These are phyloP conservation scores for Amanita pallidorosea DNA, from an alignment of 768 basidiomycete genomes.

Conservation along the genomic window DNA sequence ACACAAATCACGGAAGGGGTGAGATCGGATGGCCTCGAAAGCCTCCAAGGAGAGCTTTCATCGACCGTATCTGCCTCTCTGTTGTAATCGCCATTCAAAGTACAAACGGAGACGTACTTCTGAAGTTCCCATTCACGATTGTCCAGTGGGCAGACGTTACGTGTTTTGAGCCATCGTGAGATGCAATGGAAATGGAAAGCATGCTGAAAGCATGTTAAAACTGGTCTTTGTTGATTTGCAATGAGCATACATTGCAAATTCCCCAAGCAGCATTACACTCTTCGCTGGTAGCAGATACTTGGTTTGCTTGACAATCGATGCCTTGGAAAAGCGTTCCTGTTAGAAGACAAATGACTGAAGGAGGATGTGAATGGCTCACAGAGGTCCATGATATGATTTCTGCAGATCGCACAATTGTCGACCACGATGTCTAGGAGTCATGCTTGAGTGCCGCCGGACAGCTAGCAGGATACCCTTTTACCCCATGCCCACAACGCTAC, in stretches of 20 bases:
- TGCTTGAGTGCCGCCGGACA: neutral
- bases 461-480: constrained; percentile 22
- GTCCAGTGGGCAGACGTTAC: constrained; percentile 90
- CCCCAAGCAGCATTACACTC: constrained; percentile 99
- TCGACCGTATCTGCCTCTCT: constrained; percentile 28
- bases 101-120: constrained; percentile 52
- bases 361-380: constrained; percentile 34
- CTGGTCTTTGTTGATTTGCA: neutral
- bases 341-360: constrained; percentile 4
- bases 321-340: constrained; percentile 35
- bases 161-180: constrained; percentile 89
- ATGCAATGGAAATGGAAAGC: constrained; percentile 9
- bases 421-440: constrained; percentile 78
- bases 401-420: constrained; percentile 99
- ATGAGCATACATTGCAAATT: constrained; percentile 77
- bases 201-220: constrained; percentile 3
- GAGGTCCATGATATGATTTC: constrained; percentile 99
- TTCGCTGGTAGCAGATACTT: constrained; percentile 92
- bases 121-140: constrained; percentile 97
- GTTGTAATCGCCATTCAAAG: constrained; percentile 1
- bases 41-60: constrained; percentile 9
- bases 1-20: neutral
- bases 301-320: constrained; percentile 99
- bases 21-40: neutral
- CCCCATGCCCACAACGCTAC: constrained; percentile 99